Percentiles rank a stretch among this genome's conserved stretches.
Conservation (phyloP, 2,329 filamentous ascomycete species). For the Penicillium olsonii region DNA sequence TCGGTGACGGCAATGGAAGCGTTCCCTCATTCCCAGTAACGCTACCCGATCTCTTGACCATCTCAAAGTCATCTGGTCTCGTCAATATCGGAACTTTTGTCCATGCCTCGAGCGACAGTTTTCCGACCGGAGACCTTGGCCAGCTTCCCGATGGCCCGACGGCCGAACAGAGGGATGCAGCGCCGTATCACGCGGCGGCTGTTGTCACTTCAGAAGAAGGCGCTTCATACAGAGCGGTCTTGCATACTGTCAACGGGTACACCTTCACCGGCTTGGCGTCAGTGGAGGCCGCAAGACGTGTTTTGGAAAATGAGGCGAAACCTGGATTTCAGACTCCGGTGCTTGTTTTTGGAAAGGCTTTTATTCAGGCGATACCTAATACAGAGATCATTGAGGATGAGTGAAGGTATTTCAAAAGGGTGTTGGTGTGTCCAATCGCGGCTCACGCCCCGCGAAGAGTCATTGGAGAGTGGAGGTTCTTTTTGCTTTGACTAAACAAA, state of each 20-base stretch:
- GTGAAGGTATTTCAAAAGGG: too few species aligned
- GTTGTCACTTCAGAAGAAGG: background rate
- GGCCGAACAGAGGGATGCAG: background rate
- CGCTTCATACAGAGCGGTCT: background rate
- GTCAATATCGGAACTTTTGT: background rate
- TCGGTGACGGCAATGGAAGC: background rate
- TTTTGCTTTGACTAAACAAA: too few species aligned
- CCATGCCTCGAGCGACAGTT: background rate
- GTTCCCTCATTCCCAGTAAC: background rate
- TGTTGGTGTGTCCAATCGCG: too few species aligned
- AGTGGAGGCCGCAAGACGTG: background rate
- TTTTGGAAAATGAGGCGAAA: background rate
- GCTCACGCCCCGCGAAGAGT: too few species aligned
- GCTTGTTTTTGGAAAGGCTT: background rate
- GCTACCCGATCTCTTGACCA: background rate
- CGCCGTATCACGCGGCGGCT: background rate
- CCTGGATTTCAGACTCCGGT: background rate
- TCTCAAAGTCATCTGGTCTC: background rate
- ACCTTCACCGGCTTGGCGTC: background rate
- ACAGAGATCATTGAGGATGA: too few species aligned
- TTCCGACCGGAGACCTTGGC: background rate
- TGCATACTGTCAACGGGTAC: background rate
- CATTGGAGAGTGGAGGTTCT: too few species aligned
- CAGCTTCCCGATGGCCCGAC: background rate
- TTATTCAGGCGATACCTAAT: background rate